phyloP scores from a whole-genome alignment of 2,329 filamentous ascomycete species.

The Trichocomaceae sp. region DNA sequence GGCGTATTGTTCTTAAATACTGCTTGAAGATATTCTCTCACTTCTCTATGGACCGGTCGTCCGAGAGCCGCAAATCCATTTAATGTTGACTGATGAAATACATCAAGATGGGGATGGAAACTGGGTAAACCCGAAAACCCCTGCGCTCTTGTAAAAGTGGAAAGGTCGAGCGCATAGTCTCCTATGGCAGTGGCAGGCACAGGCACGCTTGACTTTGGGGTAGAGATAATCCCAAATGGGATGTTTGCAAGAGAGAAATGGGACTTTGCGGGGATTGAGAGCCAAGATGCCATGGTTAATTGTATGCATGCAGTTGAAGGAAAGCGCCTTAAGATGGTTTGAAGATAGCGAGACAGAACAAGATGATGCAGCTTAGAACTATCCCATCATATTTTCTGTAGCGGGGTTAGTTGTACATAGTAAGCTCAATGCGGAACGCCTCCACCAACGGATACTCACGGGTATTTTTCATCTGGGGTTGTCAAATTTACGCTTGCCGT shows the following conservation, averaged over 20 bases:
- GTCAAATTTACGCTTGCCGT: background rate
- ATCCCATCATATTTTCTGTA: background rate
- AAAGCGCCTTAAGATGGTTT: background rate
- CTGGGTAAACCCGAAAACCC: conserved; percentile 55
- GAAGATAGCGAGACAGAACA: background rate
- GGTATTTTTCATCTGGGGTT: background rate
- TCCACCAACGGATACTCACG: background rate
- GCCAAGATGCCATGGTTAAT: conserved; percentile 47
- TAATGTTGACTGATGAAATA: conserved; percentile 60
- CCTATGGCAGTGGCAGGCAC: conserved; percentile 68
- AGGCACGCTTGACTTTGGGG: conserved; percentile 48
- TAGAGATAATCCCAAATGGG: conserved; percentile 75
- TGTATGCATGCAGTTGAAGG: background rate
- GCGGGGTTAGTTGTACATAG: too few species aligned
- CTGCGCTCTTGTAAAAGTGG: conserved; percentile 51
- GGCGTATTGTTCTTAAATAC: conserved; percentile 57
- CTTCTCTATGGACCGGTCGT: conserved; percentile 58
- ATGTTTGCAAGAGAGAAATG: conserved; percentile 75
- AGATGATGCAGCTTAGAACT: background rate
- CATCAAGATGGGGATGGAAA: conserved; percentile 51
- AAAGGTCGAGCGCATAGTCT: conserved; percentile 63
- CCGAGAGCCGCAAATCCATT: conserved; percentile 71
- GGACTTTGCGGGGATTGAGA: conserved; percentile 53
- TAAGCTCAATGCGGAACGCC: background rate
- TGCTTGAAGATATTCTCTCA: conserved; percentile 62